Percentiles rank a stretch among this genome's conserved stretches.
phyloP scores from a whole-genome alignment of 2,329 filamentous ascomycete genomes.

The Cercospora sp. region DNA sequence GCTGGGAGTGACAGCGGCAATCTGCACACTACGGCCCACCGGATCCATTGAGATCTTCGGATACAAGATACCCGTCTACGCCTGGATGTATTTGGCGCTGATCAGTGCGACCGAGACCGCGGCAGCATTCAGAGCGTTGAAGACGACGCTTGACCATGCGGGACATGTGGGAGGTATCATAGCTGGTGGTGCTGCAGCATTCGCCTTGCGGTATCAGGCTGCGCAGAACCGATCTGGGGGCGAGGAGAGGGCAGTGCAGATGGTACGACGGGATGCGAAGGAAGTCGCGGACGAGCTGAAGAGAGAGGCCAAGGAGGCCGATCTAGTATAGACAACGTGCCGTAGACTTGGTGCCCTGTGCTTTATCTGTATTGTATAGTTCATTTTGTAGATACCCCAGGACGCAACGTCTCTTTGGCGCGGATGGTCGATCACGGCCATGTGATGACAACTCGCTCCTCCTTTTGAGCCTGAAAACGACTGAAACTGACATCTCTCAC shows the following conservation, averaged over 20 bases:
- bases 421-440: not conserved
- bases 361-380: not conserved
- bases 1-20: slow-evolving; percentile 62
- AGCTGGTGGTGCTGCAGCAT: slow-evolving; percentile 17
- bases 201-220: slow-evolving; percentile 9
- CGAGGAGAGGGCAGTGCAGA: slow-evolving; percentile 1
- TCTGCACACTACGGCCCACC: slow-evolving; percentile 46
- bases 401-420: not conserved
- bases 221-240: not conserved
- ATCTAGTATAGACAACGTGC: not conserved
- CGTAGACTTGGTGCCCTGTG: not conserved
- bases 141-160: slow-evolving; percentile 38
- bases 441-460: not conserved
- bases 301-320: slow-evolving; percentile 6
- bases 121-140: slow-evolving; percentile 29
- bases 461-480: not conserved
- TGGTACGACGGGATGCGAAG: slow-evolving; percentile 8
- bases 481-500: not conserved
- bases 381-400: not conserved
- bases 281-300: slow-evolving; percentile 11
- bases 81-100: slow-evolving; percentile 44
- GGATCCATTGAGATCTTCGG: slow-evolving; percentile 34
- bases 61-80: slow-evolving; percentile 38
- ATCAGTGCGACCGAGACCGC: slow-evolving; percentile 32
- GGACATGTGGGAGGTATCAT: slow-evolving; percentile 41